Percentiles rank a stretch among this genome's conserved stretches.
phyloP scores from a whole-genome alignment of 2,329 filamentous ascomycete genomes.

The Aureobasidium sp. region DNA sequence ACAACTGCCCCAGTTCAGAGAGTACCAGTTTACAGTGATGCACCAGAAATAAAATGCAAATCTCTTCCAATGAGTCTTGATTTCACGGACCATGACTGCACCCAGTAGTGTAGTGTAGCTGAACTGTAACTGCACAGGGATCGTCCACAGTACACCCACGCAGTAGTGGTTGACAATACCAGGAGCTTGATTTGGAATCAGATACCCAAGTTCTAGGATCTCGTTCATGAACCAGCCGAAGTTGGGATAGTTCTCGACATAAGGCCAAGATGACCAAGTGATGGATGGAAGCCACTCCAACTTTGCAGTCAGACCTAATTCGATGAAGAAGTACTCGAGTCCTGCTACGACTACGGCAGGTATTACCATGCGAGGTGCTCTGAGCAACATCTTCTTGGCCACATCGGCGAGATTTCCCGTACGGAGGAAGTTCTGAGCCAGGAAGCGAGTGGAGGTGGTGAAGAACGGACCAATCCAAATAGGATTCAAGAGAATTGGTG shows the following conservation, averaged over 20 bases:
- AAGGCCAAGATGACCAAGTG: slow-evolving; percentile 44
- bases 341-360: slow-evolving; percentile 38
- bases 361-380: slow-evolving; percentile 41
- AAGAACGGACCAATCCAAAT: slow-evolving; percentile 46
- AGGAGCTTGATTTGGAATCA: slow-evolving; percentile 43
- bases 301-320: slow-evolving; percentile 38
- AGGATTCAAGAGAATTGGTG: slow-evolving; percentile 39
- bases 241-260: slow-evolving; percentile 34
- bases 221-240: slow-evolving; percentile 40
- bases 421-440: slow-evolving; percentile 37
- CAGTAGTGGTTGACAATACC: slow-evolving; percentile 44
- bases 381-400: slow-evolving; percentile 38
- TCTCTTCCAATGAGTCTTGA: slow-evolving; percentile 42
- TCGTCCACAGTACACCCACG: slow-evolving; percentile 45
- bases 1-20: slow-evolving; percentile 39
- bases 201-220: slow-evolving; percentile 39
- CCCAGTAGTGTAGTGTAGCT: slow-evolving; percentile 39
- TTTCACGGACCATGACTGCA: slow-evolving; percentile 38
- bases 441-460: slow-evolving; percentile 42
- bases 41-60: slow-evolving; percentile 39
- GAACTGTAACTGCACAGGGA: slow-evolving; percentile 43
- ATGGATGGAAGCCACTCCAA: slow-evolving; percentile 42
- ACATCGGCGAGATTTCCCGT: slow-evolving; percentile 38
- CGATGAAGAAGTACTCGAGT: slow-evolving; percentile 43
- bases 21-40: slow-evolving; percentile 42